Evolutionary conservation across 768 basidiomycete genomes (phyloP).

Genomic region (Termitomyces sp.): DNA sequence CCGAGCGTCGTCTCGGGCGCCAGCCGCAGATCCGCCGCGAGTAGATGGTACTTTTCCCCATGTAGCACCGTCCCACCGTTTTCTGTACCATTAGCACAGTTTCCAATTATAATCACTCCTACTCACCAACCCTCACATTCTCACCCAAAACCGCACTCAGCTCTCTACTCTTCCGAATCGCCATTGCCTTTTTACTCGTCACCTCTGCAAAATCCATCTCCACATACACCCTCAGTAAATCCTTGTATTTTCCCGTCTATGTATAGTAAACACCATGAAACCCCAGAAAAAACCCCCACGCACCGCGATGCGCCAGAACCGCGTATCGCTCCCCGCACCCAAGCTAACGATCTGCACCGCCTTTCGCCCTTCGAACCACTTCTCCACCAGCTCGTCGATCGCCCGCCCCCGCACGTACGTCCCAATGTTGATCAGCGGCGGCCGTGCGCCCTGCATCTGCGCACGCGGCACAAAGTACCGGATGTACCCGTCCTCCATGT

Average conservation of each 20-base stretch:
- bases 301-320: constrained; percentile 90
- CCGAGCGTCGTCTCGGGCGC: constrained; percentile 46
- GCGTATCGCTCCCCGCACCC: constrained; percentile 92
- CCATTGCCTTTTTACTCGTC: constrained; percentile 77
- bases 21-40: constrained; percentile 72
- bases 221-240: constrained; percentile 55
- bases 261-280: constrained; percentile 8
- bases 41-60: constrained; percentile 57
- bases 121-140: constrained; percentile 39
- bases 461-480: constrained; percentile 60
- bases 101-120: constrained; percentile 2
- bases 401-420: constrained; percentile 82
- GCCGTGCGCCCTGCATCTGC: constrained; percentile 53
- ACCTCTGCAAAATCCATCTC: constrained; percentile 91
- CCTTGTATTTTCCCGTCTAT: constrained; percentile 52
- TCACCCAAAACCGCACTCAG: constrained; percentile 46
- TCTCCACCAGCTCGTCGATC: constrained; percentile 69
- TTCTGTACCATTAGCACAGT: constrained; percentile 25
- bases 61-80: constrained; percentile 58
- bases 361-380: constrained; percentile 46
- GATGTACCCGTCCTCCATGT: constrained; percentile 75
- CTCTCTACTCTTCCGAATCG: constrained; percentile 63
- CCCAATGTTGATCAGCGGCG: constrained; percentile 93
- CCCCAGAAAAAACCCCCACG: constrained; percentile 18
- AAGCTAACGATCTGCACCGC: constrained; percentile 85